Base-by-base conservation (phyloP, 2,329 filamentous ascomycete species). In the Stemphylium vesicarium region DNA sequence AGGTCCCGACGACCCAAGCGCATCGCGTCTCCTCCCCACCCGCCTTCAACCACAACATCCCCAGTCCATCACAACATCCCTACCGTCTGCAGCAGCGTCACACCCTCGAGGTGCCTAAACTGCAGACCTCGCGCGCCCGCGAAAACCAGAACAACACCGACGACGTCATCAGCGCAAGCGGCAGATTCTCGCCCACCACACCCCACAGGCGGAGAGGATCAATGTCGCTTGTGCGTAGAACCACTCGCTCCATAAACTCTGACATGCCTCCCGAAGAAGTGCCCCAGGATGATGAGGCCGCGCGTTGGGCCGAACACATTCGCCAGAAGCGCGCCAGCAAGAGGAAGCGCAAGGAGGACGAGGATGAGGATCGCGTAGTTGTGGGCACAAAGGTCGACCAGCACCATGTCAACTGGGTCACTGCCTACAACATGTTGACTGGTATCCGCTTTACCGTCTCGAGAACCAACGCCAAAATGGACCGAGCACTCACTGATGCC, bases 371-470 rank as follows among this genome's bases (percentile, higher is more conserved):
- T 59, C 78, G 85, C 24, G 94, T 99, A 9, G 84, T 98, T 29
- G 93, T 99, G 15, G 95, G 95, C 56, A 99, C 92, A 54, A 98
- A 97, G 79, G 95, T 99, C 47, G 95, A 99, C 73, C 93, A 98
- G 80, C 90, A 91, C 69, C 95, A 99, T 75, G 90, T 92, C 64
- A 98, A 98, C 76, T 99, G 91, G 88, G 92, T 96, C 39, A 97
- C 92, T 2, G 95, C 95, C 55, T 99, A 99, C 81, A 99, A 99
- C 78, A 99, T 99, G 95, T 84, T 99, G 79, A 99, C 95, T 35
- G 95, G 95, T 60, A 99, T 99, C 73, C 92, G 95, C 51, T 96
- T 98, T 69, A 93, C 92, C 38, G 95, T 99, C 22, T 98, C 93
- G 60, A 85, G 95, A 68, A 96, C 93, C 52, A 98, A 99, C 73